Evolutionary conservation across 2,329 filamentous ascomycete genomes (phyloP).

Genomic region (Apiospora marii): DNA sequence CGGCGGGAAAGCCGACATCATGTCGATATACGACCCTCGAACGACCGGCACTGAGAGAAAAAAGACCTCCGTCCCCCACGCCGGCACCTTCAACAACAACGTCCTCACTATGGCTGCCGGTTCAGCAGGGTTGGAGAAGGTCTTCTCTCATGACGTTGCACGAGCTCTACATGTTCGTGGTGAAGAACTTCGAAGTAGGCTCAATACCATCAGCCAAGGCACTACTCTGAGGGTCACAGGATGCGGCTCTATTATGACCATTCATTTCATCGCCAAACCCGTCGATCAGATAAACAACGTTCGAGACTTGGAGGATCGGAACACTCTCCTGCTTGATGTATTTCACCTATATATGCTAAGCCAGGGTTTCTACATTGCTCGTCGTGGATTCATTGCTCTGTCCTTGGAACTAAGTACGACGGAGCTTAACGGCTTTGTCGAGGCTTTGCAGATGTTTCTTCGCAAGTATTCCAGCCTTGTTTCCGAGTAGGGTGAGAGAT

Average conservation of each 20-base stretch:
- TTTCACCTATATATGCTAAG: slow-evolving; percentile 3
- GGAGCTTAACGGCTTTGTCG: slow-evolving; percentile 7
- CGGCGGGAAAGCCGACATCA: slow-evolving; percentile 66
- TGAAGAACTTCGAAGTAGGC: slow-evolving; percentile 34
- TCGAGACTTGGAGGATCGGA: not conserved
- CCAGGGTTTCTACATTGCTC: slow-evolving; percentile 3
- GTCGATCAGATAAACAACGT: not conserved
- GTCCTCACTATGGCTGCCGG: slow-evolving; percentile 59
- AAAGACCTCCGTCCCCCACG: slow-evolving; percentile 45
- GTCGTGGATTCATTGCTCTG: slow-evolving; percentile 20
- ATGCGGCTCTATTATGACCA: slow-evolving; percentile 35
- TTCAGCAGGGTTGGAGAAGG: slow-evolving; percentile 36
- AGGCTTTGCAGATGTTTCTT: not conserved
- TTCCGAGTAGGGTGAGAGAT: not conserved
- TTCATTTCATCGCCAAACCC: slow-evolving; percentile 34
- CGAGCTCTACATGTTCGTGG: slow-evolving; percentile 37
- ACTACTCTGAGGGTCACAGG: slow-evolving; percentile 38
- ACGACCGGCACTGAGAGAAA: not conserved
- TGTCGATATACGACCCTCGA: slow-evolving; percentile 61
- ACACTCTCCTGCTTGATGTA: not conserved
- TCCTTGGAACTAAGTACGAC: slow-evolving; percentile 4
- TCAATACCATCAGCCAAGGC: slow-evolving; percentile 32
- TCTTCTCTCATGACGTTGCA: slow-evolving; percentile 40
- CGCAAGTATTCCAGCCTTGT: not conserved
- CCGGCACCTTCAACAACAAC: slow-evolving; percentile 72